Conservation (phyloP, 768 basidiomycete genomes). For the Jaapia argillacea region DNA sequence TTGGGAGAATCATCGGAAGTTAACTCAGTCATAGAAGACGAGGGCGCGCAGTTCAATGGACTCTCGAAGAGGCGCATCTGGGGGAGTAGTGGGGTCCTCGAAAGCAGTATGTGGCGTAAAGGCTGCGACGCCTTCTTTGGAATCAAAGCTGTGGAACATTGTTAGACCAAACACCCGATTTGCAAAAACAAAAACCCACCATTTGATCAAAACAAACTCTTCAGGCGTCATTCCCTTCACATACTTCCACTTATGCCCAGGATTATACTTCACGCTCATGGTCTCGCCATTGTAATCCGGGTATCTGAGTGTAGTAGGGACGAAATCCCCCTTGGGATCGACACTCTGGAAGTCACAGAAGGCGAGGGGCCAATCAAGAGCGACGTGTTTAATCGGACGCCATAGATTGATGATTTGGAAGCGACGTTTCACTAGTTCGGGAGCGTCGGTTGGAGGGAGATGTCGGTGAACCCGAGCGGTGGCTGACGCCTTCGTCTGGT, state of each 20-base stretch:
- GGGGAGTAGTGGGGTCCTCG: conserved; percentile 22
- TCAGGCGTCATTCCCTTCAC: conserved; percentile 27
- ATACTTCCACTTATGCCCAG: conserved; percentile 29
- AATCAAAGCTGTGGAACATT: conserved; percentile 39
- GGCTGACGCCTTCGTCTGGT: conserved; percentile 30
- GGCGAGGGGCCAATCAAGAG: conserved; percentile 30
- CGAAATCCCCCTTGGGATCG: conserved; percentile 25
- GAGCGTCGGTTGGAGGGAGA: conserved; percentile 29
- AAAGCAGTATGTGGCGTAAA: conserved; percentile 35
- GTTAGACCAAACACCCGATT: too few species aligned
- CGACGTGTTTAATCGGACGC: conserved; percentile 31
- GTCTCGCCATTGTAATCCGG: conserved; percentile 23
- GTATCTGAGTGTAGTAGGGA: conserved; percentile 11
- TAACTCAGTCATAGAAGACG: conserved; percentile 19
- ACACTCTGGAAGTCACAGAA: conserved; percentile 30
- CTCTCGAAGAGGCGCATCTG: conserved; percentile 27
- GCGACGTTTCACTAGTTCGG: conserved; percentile 28
- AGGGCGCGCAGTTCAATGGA: conserved; percentile 33
- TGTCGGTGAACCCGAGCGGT: conserved; percentile 28
- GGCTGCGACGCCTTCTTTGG: conserved; percentile 21
- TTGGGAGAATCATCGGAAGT: background rate
- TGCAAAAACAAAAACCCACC: too few species aligned
- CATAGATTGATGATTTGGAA: conserved; percentile 37
- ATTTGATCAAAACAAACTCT: conserved; percentile 33
- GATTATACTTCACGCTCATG: conserved; percentile 25